phyloP scores from a whole-genome alignment of 2,329 filamentous ascomycete genomes.

The Corinectria fuckeliana region DNA sequence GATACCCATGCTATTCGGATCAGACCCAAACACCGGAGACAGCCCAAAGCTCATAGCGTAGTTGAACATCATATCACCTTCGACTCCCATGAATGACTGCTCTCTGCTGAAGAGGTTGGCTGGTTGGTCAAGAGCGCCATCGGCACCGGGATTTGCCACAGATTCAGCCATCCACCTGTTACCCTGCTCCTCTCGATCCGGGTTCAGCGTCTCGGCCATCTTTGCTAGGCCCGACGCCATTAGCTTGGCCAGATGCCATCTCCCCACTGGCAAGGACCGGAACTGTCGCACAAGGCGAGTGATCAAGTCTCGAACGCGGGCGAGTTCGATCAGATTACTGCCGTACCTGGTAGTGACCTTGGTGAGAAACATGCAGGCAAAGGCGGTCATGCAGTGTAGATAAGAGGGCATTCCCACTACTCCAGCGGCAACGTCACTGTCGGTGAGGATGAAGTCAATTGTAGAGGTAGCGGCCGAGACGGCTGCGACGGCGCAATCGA shows the following conservation, averaged over 20 bases:
- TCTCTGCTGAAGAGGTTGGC: background rate
- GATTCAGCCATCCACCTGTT: background rate
- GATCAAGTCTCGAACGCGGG: conserved; percentile 46
- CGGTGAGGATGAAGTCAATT: conserved; percentile 49
- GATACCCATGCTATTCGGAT: conserved; percentile 25
- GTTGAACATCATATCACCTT: conserved; percentile 25
- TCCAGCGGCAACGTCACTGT: conserved; percentile 47
- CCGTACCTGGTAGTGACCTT: conserved; percentile 51
- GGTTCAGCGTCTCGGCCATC: conserved; percentile 35
- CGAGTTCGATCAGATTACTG: conserved; percentile 46
- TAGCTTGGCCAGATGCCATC: conserved; percentile 53
- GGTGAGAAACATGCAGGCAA: conserved; percentile 56
- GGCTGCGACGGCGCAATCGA: conserved; percentile 36
- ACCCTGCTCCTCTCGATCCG: background rate
- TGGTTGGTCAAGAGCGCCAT: background rate
- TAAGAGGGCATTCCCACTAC: conserved; percentile 54
- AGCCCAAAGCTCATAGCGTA: conserved; percentile 40
- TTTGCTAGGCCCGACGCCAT: conserved; percentile 55
- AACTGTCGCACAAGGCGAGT: conserved; percentile 48
- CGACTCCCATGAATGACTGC: conserved; percentile 13
- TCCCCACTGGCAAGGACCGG: conserved; percentile 48
- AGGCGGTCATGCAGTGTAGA: conserved; percentile 57
- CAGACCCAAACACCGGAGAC: conserved; percentile 40
- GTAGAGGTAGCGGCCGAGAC: conserved; percentile 48
- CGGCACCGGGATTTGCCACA: background rate